Evolutionary conservation across 2,329 filamentous ascomycete genomes (phyloP).

Genomic region (Colletotrichum karsti): DNA sequence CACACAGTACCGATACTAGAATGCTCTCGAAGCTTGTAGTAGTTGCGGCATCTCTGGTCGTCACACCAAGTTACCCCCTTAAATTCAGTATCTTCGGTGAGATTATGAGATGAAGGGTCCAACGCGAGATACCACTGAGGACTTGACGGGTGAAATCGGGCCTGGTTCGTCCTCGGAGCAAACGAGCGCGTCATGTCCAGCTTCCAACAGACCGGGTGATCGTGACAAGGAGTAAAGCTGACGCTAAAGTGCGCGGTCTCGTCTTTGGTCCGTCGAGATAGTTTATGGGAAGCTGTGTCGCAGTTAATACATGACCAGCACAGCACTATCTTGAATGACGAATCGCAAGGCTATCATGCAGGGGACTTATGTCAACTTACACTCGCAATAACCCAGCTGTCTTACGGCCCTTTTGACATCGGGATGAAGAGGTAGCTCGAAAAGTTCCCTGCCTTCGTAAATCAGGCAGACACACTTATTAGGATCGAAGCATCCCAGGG

Average conservation of each 20-base stretch:
- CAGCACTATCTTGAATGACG: too few species aligned
- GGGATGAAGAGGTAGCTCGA: not conserved
- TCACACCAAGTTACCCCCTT: not conserved
- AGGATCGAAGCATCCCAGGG: not conserved
- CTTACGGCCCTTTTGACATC: not conserved
- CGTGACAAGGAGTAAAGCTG: not conserved
- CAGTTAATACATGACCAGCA: too few species aligned
- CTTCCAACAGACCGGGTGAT: not conserved
- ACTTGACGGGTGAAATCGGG: not conserved
- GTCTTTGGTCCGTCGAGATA: not conserved
- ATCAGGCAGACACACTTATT: not conserved
- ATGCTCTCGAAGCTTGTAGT: not conserved
- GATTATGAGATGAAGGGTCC: not conserved
- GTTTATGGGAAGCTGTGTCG: too few species aligned
- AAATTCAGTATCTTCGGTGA: not conserved
- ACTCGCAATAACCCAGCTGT: not conserved
- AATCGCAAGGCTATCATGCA: too few species aligned
- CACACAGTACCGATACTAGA: not conserved
- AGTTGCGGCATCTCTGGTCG: not conserved
- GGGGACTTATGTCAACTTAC: not conserved
- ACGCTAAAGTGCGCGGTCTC: not conserved
- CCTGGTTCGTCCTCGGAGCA: rapidly evolving
- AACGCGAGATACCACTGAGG: not conserved
- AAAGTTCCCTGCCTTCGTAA: not conserved
- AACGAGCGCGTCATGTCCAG: rapidly evolving